Percentiles rank a stretch among this genome's conserved stretches.
phyloP scores from a whole-genome alignment of 129 eudicot genomes.

The Flaveria ramosissima region DNA sequence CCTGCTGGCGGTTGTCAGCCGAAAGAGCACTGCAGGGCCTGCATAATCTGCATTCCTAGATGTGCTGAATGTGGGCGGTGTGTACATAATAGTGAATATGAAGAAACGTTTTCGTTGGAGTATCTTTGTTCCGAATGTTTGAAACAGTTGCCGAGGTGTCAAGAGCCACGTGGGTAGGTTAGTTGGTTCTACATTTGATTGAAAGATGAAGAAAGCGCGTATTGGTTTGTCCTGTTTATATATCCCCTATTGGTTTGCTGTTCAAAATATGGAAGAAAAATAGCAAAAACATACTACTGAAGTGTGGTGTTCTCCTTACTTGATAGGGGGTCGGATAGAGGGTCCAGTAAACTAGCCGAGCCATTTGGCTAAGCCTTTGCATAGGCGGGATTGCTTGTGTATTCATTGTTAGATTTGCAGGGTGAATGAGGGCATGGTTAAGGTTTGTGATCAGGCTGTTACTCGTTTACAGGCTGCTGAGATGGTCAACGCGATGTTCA shows the following conservation, averaged over 20 bases:
- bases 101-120: constrained; percentile 76
- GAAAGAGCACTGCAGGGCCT: constrained; percentile 72
- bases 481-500: neutral
- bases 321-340: constrained; percentile 23
- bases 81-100: constrained; percentile 55
- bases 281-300: neutral
- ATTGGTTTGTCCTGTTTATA: constrained; percentile 19
- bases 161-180: constrained; percentile 40
- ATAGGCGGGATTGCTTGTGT: neutral
- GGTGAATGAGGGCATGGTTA: neutral
- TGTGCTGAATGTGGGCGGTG: constrained; percentile 85
- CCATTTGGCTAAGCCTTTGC: neutral
- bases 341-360: neutral
- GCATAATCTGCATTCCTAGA: constrained; percentile 71
- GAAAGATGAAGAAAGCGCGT: neutral
- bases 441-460: neutral
- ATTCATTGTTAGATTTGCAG: neutral
- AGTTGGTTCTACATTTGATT: constrained; percentile 1
- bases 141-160: constrained; percentile 39
- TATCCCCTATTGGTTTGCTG: constrained; percentile 10
- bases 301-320: constrained; percentile 7
- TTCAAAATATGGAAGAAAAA: neutral
- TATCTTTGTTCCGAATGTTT: constrained; percentile 60
- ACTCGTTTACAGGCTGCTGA: neutral
- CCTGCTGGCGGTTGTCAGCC: constrained; percentile 62